These are phyloP conservation scores for Fusarium burgessii DNA, from an alignment of 2,329 filamentous ascomycete species.

Conservation along the genomic window DNA sequence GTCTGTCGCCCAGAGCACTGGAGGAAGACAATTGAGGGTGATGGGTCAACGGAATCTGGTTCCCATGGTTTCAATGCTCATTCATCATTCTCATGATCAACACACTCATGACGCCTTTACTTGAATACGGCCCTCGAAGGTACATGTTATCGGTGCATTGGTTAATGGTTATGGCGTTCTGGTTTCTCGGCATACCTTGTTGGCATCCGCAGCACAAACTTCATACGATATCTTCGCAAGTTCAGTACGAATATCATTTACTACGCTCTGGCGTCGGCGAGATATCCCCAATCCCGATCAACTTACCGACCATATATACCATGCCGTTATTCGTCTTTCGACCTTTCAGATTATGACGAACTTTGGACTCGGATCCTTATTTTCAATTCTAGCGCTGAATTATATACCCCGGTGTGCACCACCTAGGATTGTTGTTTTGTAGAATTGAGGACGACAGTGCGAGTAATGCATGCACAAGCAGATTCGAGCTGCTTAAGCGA, in stretches of 20 bases:
- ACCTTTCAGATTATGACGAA: slow-evolving; percentile 31
- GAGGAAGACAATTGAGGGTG: slow-evolving; percentile 95
- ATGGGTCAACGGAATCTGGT: slow-evolving; percentile 75
- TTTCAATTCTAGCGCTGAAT: slow-evolving; percentile 44
- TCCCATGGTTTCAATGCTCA: slow-evolving; percentile 56
- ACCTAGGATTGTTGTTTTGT: slow-evolving; percentile 34
- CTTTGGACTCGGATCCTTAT: slow-evolving; percentile 22
- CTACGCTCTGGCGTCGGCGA: slow-evolving; percentile 1
- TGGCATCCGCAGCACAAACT: slow-evolving; percentile 29
- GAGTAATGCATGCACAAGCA: slow-evolving; percentile 26
- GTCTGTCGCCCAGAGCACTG: slow-evolving; percentile 96
- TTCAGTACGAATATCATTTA: slow-evolving; percentile 17
- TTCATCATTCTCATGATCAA: slow-evolving; percentile 46
- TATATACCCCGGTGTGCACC: slow-evolving; percentile 47
- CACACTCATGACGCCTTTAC: slow-evolving; percentile 41
- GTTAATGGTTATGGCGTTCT: slow-evolving; percentile 53
- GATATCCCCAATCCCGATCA: slow-evolving; percentile 3
- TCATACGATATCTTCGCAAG: slow-evolving; percentile 23
- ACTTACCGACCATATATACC: slow-evolving; percentile 4
- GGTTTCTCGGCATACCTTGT: slow-evolving; percentile 40
- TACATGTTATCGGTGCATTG: slow-evolving; percentile 47
- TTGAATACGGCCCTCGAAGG: slow-evolving; percentile 46
- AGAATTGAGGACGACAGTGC: slow-evolving; percentile 31
- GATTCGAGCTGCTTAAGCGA: not conserved
- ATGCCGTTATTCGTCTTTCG: slow-evolving; percentile 7